Base-by-base conservation (phyloP, 305 asterid species). In the Fraxinus sp. region DNA sequence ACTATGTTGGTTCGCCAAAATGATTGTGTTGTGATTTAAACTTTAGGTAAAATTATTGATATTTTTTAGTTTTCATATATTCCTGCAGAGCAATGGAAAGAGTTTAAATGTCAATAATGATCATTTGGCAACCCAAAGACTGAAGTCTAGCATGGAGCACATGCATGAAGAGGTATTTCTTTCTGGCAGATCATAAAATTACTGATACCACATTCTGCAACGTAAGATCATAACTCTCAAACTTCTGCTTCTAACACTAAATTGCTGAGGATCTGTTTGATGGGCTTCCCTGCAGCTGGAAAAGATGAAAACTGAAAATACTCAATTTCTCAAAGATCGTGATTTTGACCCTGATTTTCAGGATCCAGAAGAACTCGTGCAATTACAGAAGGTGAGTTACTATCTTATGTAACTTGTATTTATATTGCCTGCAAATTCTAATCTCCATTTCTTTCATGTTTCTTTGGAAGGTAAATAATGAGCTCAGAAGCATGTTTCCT, bases 241-340 rank as follows among this genome's bases (percentile, higher is more conserved):
- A 26, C 74, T 66, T 77, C 35, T 83, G 72, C 77, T 68, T 79
- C 62, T 37, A 72, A 52, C 9, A 22, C 37, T 72, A 22, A 33
- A 46, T 52, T 55, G 8, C 46, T 5, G 5, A 71, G 20, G 20
- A 74, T 9, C 32, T 83, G 55, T 11, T 24, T 77, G 11, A 16
- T 62, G 35, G 76, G 26, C 36, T 49, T 83, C 66, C 57, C 73
- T 91, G 88, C 93, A 97, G 99, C 91, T 97, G 79, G 98, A 95
- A 86, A 95, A 92, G 90, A 93, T 97, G 98, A 97, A 97, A 86
- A 89, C 88, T 18, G 98, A 95, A 86, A 97, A 97, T 85, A 82
- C 87, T 24, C 77, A 81, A 62, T 77, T 87, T 77, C 83, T 88
- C 70, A 85, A 79, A 71, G 91, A 78, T 77, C 85, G 87, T 71